Percentiles rank a stretch among this genome's conserved stretches.
Conservation (phyloP, 306 rosid species). For the Castanopsis chinensis region DNA sequence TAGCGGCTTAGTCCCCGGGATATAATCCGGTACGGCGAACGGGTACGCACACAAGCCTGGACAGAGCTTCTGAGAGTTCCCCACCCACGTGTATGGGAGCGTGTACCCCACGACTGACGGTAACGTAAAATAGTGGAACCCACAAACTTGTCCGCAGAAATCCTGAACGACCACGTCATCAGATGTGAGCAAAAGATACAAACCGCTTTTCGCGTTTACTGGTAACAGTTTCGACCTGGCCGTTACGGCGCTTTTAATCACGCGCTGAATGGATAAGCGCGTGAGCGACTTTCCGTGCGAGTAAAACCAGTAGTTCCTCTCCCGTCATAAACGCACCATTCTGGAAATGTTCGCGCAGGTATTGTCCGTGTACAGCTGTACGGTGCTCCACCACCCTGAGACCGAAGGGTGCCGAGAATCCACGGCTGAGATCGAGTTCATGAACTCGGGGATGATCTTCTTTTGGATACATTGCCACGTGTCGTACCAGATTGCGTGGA, state of each 20-base stretch:
- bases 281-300: constrained; percentile 77
- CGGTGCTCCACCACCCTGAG: constrained; percentile 84
- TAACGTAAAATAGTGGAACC: constrained; percentile 91
- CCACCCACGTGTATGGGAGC: constrained; percentile 87
- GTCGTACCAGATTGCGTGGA: constrained; percentile 94
- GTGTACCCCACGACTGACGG: constrained; percentile 84
- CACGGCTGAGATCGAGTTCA: constrained; percentile 63
- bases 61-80: constrained; percentile 72
- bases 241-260: constrained; percentile 69
- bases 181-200: constrained; percentile 67
- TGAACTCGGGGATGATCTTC: constrained; percentile 86
- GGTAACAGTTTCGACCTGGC: constrained; percentile 57
- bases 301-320: constrained; percentile 79
- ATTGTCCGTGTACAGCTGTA: constrained; percentile 81
- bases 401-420: constrained; percentile 53
- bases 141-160: constrained; percentile 85
- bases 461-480: constrained; percentile 63
- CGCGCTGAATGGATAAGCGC: constrained; percentile 68
- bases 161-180: constrained; percentile 83
- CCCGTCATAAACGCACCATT: constrained; percentile 54
- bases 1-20: constrained; percentile 56
- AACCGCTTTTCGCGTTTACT: constrained; percentile 50
- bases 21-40: constrained; percentile 62
- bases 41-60: constrained; percentile 86
- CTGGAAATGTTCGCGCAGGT: constrained; percentile 68